Base-by-base conservation (phyloP, 2,329 filamentous ascomycete species). In the Trichoderma breve region DNA sequence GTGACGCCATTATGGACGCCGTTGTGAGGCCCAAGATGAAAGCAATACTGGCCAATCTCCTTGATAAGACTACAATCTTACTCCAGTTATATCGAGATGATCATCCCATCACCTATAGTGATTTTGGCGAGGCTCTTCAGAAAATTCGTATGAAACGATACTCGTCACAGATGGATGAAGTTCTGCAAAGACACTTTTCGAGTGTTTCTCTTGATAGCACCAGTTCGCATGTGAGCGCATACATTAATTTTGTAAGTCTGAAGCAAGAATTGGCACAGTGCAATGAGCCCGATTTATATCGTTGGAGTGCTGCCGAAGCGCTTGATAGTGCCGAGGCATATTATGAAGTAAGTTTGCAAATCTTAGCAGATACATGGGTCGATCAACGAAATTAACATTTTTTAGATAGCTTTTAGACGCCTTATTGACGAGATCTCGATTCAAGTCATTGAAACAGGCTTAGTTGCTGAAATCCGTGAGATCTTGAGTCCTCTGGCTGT, bases 31-130 rank as follows among this genome's bases (percentile, higher is more conserved):
- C 73, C 0, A 75, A 73, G 7, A 71, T 79, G 0, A 72, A 76
- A 12, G 34, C 6, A 4, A 64, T 78, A 3, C 73, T 73, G 11
- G 51, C 73, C 4, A 74, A 73, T 4, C 79, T 86, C 1, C 78
- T 83, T 7, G 72, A 74, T 0, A 87, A 87, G 74, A 78, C 84
- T 1, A 67, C 72, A 0, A 82, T 86, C 65, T 75, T 91, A 2
- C 76, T 90, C 0, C 75, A 78, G 4, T 6, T 82, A 86, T 78
- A 84, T 81, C 73, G 77, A 6, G 47, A 78, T 9, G 76, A 81
- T 0, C 84, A 88, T 74, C 86, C 86, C 0, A 86, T 88, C 43
- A 90, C 86, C 0, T 89, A 89, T 73, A 78, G 84, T 18, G 79
- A 85, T 43, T 86, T 85, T 30, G 81, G 80, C 0, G 77, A 85